Evolutionary conservation across 228 moss, liverwort and hornwort genomes (phyloP), one percentile per base, ranked within the genome.

Genomic region (Sphagnum magellanicum): DNA sequence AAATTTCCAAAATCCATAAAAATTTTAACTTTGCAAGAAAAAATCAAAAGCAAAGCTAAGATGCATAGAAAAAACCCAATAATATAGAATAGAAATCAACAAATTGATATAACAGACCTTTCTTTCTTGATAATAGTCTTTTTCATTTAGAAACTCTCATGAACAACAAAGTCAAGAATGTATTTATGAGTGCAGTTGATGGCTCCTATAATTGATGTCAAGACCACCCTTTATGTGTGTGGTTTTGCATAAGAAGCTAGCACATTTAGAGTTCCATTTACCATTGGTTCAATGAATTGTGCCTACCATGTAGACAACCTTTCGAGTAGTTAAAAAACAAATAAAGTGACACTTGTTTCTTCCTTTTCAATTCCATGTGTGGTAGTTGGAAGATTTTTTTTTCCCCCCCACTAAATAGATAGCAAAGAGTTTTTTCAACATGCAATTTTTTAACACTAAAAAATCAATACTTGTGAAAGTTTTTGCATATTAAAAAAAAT

Each of bases 211-310:
- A 90, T 90, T 50, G 92, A 90, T 61, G 88, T 93, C n/a, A 93
- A 66, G 66, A 93, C 87, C 57, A 93, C 68, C 51, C 88, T 77
- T 70, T 70, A 84, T 0, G 85, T 83, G 53, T 63, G 50, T 46
- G 73, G 71, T 59, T 81, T 85, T 6, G 67, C 72, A 65, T 74
- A 83, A 3, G 83, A 78, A 57, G 74, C n/a, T 5, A 74, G 67
- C 16, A 93, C 79, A 64, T 90, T 93, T 71, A 93, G 8, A 2
- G 92, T 84, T 70, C 90, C 92, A 69, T 93, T 93, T 66, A 84
- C 53, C 5, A 90, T 90, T 65, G 90, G 90, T 17, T 79, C 51
- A 53, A 93, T 12, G 59, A 90, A 50, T 65, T 93, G 84, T 53
- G 68, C 72, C 92, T 90, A 81, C 8, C 8, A 3, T 12, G 2